Conservation (phyloP, 2,329 filamentous ascomycete species). For the Emergomyces pasteurianus region DNA sequence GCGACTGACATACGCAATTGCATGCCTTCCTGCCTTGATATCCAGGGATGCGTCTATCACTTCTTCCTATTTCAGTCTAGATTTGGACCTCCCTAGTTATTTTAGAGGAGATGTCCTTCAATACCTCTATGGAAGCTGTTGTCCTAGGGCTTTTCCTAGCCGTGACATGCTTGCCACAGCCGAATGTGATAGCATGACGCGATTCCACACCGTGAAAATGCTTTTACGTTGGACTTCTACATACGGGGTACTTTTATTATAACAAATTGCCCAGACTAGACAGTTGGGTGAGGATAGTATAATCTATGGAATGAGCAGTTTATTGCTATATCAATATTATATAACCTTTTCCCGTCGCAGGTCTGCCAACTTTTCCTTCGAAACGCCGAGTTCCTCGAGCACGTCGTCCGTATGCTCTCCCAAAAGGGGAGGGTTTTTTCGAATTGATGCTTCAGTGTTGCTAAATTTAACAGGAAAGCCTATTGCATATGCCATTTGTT, state of each 20-base stretch:
- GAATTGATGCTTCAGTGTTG: constrained; percentile 16
- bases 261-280: background rate
- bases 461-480: constrained; percentile 23
- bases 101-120: no score
- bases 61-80: no score
- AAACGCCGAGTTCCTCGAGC: constrained; percentile 16
- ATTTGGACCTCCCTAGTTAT: no score
- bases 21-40: no score
- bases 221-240: background rate
- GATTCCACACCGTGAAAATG: no score
- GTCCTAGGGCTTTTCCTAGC: no score
- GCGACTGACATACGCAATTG: no score
- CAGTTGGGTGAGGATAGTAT: background rate
- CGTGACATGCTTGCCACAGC: no score
- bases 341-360: constrained; percentile 10
- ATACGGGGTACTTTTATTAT: background rate
- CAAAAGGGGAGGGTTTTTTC: constrained; percentile 16
- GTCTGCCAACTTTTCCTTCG: constrained; percentile 7
- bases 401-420: constrained; percentile 22
- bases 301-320: background rate
- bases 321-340: background rate
- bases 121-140: no score
- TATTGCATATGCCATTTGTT: background rate
- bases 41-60: no score
- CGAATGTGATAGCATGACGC: no score